These are phyloP conservation scores for Arthrobotrys entomopaga DNA, from an alignment of 2,329 filamentous ascomycete genomes.

Conservation along the genomic window DNA sequence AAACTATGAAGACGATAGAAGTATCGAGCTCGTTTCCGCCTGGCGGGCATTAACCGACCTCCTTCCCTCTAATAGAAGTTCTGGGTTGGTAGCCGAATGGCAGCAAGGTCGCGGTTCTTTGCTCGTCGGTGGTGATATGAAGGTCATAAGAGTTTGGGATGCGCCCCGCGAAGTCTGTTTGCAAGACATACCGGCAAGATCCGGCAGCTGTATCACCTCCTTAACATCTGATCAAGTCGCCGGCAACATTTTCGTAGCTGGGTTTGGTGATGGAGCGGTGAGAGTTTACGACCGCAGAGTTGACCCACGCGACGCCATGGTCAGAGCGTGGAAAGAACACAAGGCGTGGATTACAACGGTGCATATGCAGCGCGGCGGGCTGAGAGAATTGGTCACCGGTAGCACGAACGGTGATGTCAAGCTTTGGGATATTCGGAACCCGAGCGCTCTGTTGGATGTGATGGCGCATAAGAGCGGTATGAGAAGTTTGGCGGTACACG, in stretches of 20 bases:
- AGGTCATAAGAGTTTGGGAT: conserved; percentile 95
- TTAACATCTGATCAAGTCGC: conserved; percentile 98
- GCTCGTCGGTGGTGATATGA: conserved; percentile 94
- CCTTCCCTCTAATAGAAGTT: conserved; percentile 91
- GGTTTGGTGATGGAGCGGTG: conserved; percentile 94
- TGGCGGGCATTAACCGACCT: conserved; percentile 94
- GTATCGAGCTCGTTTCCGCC: conserved; percentile 85
- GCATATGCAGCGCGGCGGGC: conserved; percentile 94
- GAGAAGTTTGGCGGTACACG: conserved; percentile 88
- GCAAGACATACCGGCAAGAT: conserved; percentile 89
- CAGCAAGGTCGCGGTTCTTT: conserved; percentile 96
- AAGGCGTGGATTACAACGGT: conserved; percentile 95
- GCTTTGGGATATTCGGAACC: conserved; percentile 94
- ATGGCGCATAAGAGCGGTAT: conserved; percentile 80
- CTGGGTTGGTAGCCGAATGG: conserved; percentile 97
- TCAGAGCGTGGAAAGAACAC: conserved; percentile 96
- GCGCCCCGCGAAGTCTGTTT: conserved; percentile 91
- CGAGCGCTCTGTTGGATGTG: conserved; percentile 77
- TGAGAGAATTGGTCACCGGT: conserved; percentile 88
- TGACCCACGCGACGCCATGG: conserved; percentile 87
- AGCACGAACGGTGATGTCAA: conserved; percentile 93
- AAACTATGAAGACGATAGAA: conserved; percentile 81
- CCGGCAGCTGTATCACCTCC: conserved; percentile 93
- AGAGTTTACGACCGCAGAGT: conserved; percentile 91
- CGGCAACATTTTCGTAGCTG: conserved; percentile 93